Evolutionary conservation across 2,329 filamentous ascomycete species (phyloP), one percentile per base, ranked within the genome.

Genomic region (Xylariaceae sp.): DNA sequence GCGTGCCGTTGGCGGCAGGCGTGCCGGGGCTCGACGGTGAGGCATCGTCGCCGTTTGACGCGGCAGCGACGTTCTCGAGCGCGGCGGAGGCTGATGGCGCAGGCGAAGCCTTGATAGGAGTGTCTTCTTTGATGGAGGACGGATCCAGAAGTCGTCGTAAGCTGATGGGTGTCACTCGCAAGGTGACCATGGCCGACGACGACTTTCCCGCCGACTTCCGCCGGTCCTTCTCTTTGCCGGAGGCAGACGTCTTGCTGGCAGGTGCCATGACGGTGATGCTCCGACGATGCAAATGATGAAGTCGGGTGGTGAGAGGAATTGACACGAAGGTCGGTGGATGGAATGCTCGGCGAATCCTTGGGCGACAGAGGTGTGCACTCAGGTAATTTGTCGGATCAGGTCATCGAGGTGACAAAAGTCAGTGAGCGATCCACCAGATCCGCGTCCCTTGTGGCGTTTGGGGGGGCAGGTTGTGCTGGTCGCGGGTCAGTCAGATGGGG

Each of bases 11-110:
- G 25, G 69, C 59, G 15, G 64, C 68, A 11, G 76, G 76, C 12
- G 77, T 81, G 26, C 71, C 70, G 14, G 72, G 67, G 44, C 67
- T 74, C 16, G 77, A 79, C 47, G 77, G 72, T 42, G 71, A 69
- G 36, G 67, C 70, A 55, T 69, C 72, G 42, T 78, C 75, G 36
- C 64, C 66, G 46, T 67, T 70, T 19, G 67, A 64, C 40, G 60
- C 59, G 36, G 59, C 48, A 25, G 61, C 54, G 35, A 57, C 53
- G 32, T 38, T 30, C 28, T 56, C 53, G 36, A 33, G 49, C 5
- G 60, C 58, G 36, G 59, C 53, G 28, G 60, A 52, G 8, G 61
- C 56, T 29, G 66, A 61, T 31, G 60, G 52, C 15, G 61, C 61
- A 2, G 70, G 64, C 22, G 72, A 73, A 32, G 64, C 63, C 46